Percentiles rank a stretch among this genome's conserved stretches.
These are phyloP conservation scores for Letharia columbiana DNA, from an alignment of 495 filamentous ascomycete genomes.

Conservation along the genomic window DNA sequence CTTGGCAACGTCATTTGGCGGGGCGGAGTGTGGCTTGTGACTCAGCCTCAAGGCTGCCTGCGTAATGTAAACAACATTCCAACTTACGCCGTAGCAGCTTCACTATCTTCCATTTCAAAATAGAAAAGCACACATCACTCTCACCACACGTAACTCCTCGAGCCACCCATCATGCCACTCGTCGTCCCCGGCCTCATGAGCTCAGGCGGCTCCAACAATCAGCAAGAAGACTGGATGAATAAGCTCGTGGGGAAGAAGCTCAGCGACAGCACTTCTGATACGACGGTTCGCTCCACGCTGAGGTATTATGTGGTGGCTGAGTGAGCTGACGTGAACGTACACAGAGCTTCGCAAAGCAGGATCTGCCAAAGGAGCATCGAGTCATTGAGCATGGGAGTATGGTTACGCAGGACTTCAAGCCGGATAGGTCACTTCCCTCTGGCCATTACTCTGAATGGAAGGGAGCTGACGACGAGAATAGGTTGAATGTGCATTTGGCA, in stretches of 20 bases:
- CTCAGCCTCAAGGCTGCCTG: constrained; percentile 6
- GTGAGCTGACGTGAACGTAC: constrained; percentile 10
- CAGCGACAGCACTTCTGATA: constrained; percentile 30
- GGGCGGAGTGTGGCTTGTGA: constrained; percentile 12
- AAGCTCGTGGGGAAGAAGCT: constrained; percentile 73
- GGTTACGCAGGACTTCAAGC: constrained; percentile 53
- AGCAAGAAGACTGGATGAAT: constrained; percentile 57
- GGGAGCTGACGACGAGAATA: constrained; percentile 21
- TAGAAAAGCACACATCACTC: not conserved
- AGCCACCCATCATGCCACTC: constrained; percentile 65
- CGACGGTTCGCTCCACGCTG: not conserved
- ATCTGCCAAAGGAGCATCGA: constrained; percentile 59
- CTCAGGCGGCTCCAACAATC: constrained; percentile 31
- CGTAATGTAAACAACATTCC: not conserved
- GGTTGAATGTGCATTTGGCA: constrained; percentile 65
- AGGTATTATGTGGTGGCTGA: not conserved
- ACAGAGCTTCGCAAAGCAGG: constrained; percentile 66
- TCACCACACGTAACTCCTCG: not conserved
- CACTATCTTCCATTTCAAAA: not conserved
- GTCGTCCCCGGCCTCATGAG: constrained; percentile 60
- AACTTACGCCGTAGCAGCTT: not conserved
- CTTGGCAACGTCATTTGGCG: constrained; percentile 10
- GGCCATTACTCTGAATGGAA: not conserved
- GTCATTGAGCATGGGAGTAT: constrained; percentile 56
- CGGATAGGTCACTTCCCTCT: constrained; percentile 42